phyloP scores from a whole-genome alignment of 306 rosid species.

The Ormosia emarginata region DNA sequence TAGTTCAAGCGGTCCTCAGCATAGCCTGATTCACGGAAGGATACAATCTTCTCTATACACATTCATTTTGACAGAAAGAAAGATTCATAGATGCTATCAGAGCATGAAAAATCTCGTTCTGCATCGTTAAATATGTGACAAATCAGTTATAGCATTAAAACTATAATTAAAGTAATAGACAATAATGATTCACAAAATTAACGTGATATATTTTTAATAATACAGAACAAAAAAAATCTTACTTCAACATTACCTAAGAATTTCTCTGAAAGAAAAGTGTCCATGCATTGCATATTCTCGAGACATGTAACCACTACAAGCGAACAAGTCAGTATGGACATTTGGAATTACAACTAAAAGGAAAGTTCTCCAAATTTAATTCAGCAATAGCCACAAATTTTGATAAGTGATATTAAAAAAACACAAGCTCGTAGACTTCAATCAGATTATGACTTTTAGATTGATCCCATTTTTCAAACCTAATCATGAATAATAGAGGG shows the following conservation, averaged over 20 bases:
- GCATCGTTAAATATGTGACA: too few relatives aligned
- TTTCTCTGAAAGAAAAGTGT: too few relatives aligned
- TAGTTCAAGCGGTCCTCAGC: slow-evolving; percentile 25
- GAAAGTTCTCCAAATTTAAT: background rate
- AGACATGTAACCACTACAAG: slow-evolving; percentile 43
- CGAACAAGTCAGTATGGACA: background rate
- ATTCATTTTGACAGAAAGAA: slow-evolving; percentile 30
- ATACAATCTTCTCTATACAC: slow-evolving; percentile 31
- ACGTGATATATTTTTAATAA: too few relatives aligned
- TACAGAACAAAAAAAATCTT: too few relatives aligned
- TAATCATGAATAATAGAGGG: background rate
- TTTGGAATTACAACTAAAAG: background rate
- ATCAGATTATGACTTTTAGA: background rate
- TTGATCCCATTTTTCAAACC: background rate
- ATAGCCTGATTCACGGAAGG: slow-evolving; percentile 22
- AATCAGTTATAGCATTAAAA: too few relatives aligned
- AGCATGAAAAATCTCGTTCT: too few relatives aligned
- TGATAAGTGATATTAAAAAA: background rate
- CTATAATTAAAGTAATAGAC: too few relatives aligned
- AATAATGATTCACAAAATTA: too few relatives aligned
- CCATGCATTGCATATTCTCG: slow-evolving; percentile 43
- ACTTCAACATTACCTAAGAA: too few relatives aligned
- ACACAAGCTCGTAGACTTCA: background rate
- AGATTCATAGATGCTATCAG: too few relatives aligned
- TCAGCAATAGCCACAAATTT: background rate